A percentile compares a stretch with the other conserved stretches of the same genome.
Evolutionary conservation across 495 filamentous ascomycete genomes (phyloP).

Genomic region (Neurospora cerealis): DNA sequence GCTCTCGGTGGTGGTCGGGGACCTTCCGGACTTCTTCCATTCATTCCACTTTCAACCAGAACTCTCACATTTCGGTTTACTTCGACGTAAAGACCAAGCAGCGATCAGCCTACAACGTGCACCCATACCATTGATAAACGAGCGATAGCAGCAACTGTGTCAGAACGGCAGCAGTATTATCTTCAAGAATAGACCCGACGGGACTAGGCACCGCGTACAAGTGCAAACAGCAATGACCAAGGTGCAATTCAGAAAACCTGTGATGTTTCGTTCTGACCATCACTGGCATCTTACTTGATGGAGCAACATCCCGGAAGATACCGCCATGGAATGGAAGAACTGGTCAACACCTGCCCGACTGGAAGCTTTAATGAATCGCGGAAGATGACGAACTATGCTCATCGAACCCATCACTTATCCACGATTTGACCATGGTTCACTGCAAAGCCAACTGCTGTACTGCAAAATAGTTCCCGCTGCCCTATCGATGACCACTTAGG

Average conservation of each 20-base stretch:
- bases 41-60: background rate
- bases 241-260: background rate
- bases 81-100: background rate
- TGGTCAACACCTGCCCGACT: background rate
- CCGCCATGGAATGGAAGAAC: background rate
- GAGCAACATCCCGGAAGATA: background rate
- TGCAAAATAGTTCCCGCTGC: background rate
- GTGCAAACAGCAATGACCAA: background rate
- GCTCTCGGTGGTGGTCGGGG: background rate
- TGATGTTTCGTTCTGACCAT: background rate
- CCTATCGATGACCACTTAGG: background rate
- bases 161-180: background rate
- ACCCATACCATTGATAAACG: background rate
- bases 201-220: background rate
- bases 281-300: background rate
- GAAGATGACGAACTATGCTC: background rate
- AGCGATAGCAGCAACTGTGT: background rate
- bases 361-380: background rate
- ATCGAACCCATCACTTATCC: background rate
- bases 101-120: background rate
- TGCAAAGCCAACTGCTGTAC: background rate
- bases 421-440: background rate
- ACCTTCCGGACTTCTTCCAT: background rate
- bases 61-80: background rate
- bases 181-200: background rate